Evolutionary conservation across 2,329 filamentous ascomycete genomes (phyloP), one percentile per base, ranked within the genome.

Genomic region (Dichotomopilus funicola): DNA sequence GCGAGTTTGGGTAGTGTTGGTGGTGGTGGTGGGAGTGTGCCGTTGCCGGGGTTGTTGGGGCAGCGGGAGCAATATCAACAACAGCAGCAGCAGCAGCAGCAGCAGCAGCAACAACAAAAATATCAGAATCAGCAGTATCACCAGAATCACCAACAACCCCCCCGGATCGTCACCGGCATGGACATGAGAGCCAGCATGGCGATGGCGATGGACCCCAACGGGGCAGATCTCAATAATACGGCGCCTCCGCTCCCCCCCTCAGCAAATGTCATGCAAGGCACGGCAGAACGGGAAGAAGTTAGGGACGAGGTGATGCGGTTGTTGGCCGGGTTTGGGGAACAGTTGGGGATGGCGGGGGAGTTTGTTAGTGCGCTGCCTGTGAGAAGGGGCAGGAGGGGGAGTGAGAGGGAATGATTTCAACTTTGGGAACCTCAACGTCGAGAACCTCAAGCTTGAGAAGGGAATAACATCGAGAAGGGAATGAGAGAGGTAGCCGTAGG

Each of bases 261-360:
- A 1, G 67, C 73, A 2, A 72, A 73, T 51, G 78, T 81, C 42
- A 77, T 83, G 72, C 66, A 68, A 59, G 69, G 69, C 4, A 54
- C 65, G 44, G 65, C 65, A 8, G 64, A 63, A 27, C 62, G 67
- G 10, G 64, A 69, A 34, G 64, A 69, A 53, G 63, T 68, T 53
- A 62, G 64, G 33, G 66, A 66, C 6, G 69, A 70, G 59, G 64
- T 70, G 35, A 61, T 67, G 62, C 61, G 68, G 9, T 56, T 71
- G 59, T 58, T 71, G 51, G 63, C 63, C 38, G 68, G 67, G 41
- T 70, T 71, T 58, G 62, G 65, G 49, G 66, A 69, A 52, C 69
- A 71, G 54, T 61, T 71, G 8, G 64, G 64, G 40, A 67, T 67
- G 47, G 64, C 67, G 13, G 68, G 65, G 31, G 62, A 60, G 27